Base-by-base conservation (phyloP, 2,329 filamentous ascomycete species). In the Sporothrix mexicana region DNA sequence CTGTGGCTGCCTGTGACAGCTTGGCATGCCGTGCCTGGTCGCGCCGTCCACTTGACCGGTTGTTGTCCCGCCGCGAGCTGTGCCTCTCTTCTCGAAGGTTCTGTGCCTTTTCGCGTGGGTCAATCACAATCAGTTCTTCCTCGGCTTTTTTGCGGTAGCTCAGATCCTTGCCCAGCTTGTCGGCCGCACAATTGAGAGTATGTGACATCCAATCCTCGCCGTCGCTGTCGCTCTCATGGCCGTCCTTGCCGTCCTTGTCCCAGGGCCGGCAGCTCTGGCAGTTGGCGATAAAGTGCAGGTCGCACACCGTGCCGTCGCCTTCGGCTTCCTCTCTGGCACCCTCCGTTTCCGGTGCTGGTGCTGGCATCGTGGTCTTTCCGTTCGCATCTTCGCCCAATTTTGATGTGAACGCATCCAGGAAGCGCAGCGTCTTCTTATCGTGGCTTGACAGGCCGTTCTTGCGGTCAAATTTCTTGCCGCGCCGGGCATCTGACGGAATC, bases 201-300 rank as follows among this genome's bases (percentile, higher is more conserved):
- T 98, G 95, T 3, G 89, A 89, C 90, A 98, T 93, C 95, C 95
- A 98, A 8, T 90, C 91, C 66, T 88, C 85, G 6, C 90, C 91
- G 67, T 88, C 85, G 67, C 89, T 89, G 3, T 91, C 88, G 2
- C 84, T 84, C 25, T 87, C 84, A 45, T 67, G 53, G 43, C 68
- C 67, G 43, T 70, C 73, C n/a, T 51, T 70, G 53, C 23, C 66
- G 13, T 85, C 84, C 3, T 90, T 87, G 78, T 97, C 92, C 94
- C 95, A 97, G 0, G 91, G 88, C 73, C 89, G 90, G 81, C 96
- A 98, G 61, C 94, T 97, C 79, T 97, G 94, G 81, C 96, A 99
- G 78, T 97, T 93, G 67, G 92, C 93, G 75, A 99, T 97, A 81
- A 98, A 99, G 80, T 99, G 96, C 49, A 99, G 83, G 80, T 98